Evolutionary conservation across 225 moss, liverwort and hornwort genomes (phyloP), one percentile per base, ranked within the genome.

Genomic region (Pseudoscleropodium purum): DNA sequence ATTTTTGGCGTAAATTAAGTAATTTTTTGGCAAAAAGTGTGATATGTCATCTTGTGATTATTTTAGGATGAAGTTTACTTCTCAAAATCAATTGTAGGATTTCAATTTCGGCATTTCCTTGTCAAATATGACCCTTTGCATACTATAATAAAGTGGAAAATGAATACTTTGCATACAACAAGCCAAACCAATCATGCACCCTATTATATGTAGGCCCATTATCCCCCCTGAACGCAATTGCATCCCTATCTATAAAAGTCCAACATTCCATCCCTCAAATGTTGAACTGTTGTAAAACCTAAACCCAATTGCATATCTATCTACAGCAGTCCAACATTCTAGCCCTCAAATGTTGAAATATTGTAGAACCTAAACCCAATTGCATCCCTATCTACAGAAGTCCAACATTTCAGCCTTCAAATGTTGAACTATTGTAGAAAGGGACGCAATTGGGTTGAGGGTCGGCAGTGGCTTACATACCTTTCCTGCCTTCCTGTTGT

Each of bases 321-420:
- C 5, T 77, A 36, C 23, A 23, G 1, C 0, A 0, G 0, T 36
- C 7, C 9, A 54, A 54, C 78, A 78, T 15, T 54, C 15, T 9
- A 54, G 14, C 3, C 13, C 9, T 77, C 36, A 23, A 51, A 51
- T 34, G 51, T 76, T 20, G 5, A 13, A 13, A 8, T 0, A 1
- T 5, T 33, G 33, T 65, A 65, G 33, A 47, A 47, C 56, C 56
- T 56, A 56, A 56, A 56, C 8, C 56, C 20, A 56, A 20, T 54
- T 75, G 18, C 19, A 0, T 75, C 20, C 12, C 7, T 75, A 31
- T 76, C 13, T 51, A 21, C 12, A 13, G 1, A 0, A 0, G 1
- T 51, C 2, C 8, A 52, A 76, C 34, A 52, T 34, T 76, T 34
- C 8, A 76, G 20, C 11, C 19, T 3, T 78, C 78, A 10, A 56